Conservation (phyloP, 2,329 filamentous ascomycete species). For the Metarhizium humberi region DNA sequence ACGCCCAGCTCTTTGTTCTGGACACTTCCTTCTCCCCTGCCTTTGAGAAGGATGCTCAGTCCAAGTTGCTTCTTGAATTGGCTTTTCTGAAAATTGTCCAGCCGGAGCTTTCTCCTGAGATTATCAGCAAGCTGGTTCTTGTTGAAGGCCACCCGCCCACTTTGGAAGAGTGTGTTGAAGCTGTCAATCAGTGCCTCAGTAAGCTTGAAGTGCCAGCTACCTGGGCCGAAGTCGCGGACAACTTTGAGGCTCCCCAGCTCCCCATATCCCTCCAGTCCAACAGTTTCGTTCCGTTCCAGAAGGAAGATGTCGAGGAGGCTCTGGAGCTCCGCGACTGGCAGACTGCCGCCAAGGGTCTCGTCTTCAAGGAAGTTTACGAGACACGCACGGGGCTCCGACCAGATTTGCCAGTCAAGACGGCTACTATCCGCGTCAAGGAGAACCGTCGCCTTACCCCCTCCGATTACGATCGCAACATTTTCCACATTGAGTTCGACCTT, state of each 20-base stretch:
- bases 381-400: slow-evolving; percentile 68
- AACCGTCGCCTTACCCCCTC: slow-evolving; percentile 83
- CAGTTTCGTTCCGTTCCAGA: slow-evolving; percentile 76
- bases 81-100: slow-evolving; percentile 74
- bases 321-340: slow-evolving; percentile 67
- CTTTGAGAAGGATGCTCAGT: slow-evolving; percentile 57
- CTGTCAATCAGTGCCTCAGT: slow-evolving; percentile 60
- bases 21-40: slow-evolving; percentile 62
- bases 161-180: slow-evolving; percentile 51
- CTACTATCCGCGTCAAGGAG: slow-evolving; percentile 84
- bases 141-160: slow-evolving; percentile 43
- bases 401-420: slow-evolving; percentile 78
- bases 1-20: slow-evolving; percentile 63
- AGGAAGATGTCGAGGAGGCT: slow-evolving; percentile 60
- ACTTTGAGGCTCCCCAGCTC: slow-evolving; percentile 43
- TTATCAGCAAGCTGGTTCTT: slow-evolving; percentile 55
- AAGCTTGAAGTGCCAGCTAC: slow-evolving; percentile 65
- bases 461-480: slow-evolving; percentile 96
- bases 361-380: slow-evolving; percentile 90
- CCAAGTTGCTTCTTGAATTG: slow-evolving; percentile 64
- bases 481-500: slow-evolving; percentile 98
- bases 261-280: slow-evolving; percentile 60
- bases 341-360: slow-evolving; percentile 73
- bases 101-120: slow-evolving; percentile 52
- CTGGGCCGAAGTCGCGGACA: slow-evolving; percentile 62